phyloP scores from a whole-genome alignment of 495 filamentous ascomycete species.

The Pyronema omphalodes region DNA sequence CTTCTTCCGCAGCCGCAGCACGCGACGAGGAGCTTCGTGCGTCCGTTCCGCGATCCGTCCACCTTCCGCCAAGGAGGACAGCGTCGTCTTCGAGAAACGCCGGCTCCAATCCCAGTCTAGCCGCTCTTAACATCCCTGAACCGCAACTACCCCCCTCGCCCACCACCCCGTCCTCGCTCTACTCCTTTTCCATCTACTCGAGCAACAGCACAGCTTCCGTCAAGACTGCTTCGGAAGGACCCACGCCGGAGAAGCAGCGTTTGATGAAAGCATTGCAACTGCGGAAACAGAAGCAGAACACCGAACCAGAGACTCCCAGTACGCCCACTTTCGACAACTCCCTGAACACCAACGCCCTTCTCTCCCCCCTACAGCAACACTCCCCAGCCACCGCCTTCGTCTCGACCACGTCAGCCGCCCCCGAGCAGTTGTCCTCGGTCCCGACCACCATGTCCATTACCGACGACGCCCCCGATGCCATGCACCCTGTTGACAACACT shows the following conservation, averaged over 20 bases:
- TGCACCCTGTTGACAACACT: neutral
- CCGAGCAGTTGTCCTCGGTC: neutral
- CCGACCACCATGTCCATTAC: constrained; percentile 1
- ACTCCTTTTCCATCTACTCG: constrained; percentile 28
- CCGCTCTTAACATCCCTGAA: constrained; percentile 28
- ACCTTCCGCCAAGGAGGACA: constrained; percentile 16
- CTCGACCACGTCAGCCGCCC: too few species aligned
- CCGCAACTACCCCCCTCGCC: constrained; percentile 2
- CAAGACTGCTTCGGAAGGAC: constrained; percentile 8
- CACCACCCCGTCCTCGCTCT: constrained; percentile 34
- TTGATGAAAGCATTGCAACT: constrained; percentile 88
- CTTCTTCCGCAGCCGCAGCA: constrained; percentile 9
- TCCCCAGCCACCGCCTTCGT: too few species aligned
- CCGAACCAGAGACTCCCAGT: neutral
- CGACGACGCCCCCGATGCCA: neutral
- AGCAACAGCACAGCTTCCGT: constrained; percentile 30
- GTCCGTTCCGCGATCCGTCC: constrained; percentile 37
- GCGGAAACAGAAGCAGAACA: constrained; percentile 29
- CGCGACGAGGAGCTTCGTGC: constrained; percentile 38
- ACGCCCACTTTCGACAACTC: neutral
- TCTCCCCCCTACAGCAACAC: too few species aligned
- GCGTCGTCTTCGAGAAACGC: constrained; percentile 31
- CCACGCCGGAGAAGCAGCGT: constrained; percentile 70
- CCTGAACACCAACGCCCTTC: too few species aligned
- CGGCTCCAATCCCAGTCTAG: constrained; percentile 24